These are phyloP conservation scores for Cyathus striatus DNA, from an alignment of 768 basidiomycete genomes.

Conservation along the genomic window DNA sequence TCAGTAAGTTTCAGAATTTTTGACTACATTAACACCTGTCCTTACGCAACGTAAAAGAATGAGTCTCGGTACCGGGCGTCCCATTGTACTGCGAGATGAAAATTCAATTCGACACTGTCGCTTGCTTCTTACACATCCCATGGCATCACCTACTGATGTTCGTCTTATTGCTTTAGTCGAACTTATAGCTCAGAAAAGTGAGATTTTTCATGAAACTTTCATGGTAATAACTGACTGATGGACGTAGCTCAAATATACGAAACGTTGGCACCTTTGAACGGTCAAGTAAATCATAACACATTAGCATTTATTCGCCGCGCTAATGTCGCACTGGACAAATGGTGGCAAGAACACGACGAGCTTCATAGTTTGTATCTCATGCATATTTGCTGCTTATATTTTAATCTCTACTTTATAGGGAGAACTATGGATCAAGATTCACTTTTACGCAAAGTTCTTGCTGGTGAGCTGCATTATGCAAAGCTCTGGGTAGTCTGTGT, in stretches of 20 bases:
- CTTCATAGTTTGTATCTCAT: conserved; percentile 57
- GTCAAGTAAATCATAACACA: conserved; percentile 81
- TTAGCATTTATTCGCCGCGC: conserved; percentile 85
- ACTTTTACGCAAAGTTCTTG: conserved; percentile 81
- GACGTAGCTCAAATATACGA: conserved; percentile 85
- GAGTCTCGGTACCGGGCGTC: conserved; percentile 88
- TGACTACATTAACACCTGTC: not conserved
- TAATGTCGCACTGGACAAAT: conserved; percentile 81
- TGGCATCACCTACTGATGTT: conserved; percentile 88
- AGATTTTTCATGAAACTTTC: conserved; percentile 15
- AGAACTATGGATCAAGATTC: conserved; percentile 83
- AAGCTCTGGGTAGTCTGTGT: conserved; percentile 95
- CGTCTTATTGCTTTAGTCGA: conserved; percentile 85
- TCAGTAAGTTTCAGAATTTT: conserved; percentile 56
- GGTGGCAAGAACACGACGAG: conserved; percentile 87
- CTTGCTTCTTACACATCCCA: conserved; percentile 73
- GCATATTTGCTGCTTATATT: conserved; percentile 3
- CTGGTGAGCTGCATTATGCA: conserved; percentile 86
- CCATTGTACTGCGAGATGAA: conserved; percentile 87
- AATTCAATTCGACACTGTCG: conserved; percentile 83
- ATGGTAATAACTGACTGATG: conserved; percentile 2
- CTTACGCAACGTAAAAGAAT: conserved; percentile 42
- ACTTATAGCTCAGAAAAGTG: conserved; percentile 88
- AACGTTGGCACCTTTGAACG: conserved; percentile 79
- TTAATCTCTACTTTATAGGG: conserved; percentile 30